Evolutionary conservation across 78 protist species (phyloP).

Genomic region (Dictyostelium capitatum): DNA sequence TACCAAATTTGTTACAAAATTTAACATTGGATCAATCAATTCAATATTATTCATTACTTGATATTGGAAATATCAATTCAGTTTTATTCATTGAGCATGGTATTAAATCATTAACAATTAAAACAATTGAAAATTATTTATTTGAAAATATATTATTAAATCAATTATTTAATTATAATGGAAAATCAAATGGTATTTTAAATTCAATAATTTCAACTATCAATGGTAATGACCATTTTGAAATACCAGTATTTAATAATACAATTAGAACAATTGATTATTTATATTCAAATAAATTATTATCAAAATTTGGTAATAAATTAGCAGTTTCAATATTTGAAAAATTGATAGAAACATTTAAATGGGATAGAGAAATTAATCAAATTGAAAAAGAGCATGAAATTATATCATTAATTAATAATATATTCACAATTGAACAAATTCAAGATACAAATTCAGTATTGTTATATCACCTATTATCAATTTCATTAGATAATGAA

Average conservation of each 20-base stretch:
- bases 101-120: not conserved
- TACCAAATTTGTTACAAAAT: not conserved
- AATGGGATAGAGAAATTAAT: not conserved
- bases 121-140: not conserved
- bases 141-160: not conserved
- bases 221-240: not conserved
- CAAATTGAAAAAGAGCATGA: not conserved
- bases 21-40: not conserved
- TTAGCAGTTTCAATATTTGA: not conserved
- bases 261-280: not conserved
- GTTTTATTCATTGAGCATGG: not conserved
- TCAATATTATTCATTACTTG: not conserved
- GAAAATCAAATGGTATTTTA: not conserved
- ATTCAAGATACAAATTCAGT: too few relatives aligned
- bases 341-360: not conserved
- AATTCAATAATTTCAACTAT: not conserved
- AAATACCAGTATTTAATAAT: not conserved
- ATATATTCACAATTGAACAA: too few relatives aligned
- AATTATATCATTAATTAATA: not conserved
- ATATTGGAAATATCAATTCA: not conserved
- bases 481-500: too few relatives aligned
- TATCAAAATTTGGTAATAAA: not conserved
- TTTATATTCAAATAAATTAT: constrained; percentile 3
- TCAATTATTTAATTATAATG: not conserved
- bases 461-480: too few relatives aligned